A percentile compares a stretch with the other conserved stretches of the same genome.
Evolutionary conservation across 805 yeast genomes (phyloP).

Genomic region (Candida coleopterorum): DNA sequence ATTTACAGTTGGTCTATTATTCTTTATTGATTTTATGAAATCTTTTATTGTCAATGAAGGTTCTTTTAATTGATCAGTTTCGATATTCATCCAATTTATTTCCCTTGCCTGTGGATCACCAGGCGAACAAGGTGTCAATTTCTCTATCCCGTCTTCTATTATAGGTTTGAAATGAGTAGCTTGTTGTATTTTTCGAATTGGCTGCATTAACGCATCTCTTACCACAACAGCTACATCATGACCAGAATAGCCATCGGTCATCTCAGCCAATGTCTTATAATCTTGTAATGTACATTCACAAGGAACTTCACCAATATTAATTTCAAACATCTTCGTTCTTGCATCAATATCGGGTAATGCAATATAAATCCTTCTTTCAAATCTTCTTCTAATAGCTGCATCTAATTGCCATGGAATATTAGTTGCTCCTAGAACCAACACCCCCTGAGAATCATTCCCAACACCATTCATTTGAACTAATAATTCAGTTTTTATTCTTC

Average conservation of each 20-base stretch:
- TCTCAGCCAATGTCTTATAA: slow-evolving; percentile 71
- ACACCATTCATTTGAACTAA: slow-evolving; percentile 99
- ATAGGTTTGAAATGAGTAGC: slow-evolving; percentile 90
- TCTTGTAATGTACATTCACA: slow-evolving; percentile 72
- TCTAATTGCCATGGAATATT: slow-evolving; percentile 99
- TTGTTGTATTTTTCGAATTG: slow-evolving; percentile 88
- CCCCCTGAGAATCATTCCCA: slow-evolving; percentile 91
- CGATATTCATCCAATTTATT: slow-evolving; percentile 91
- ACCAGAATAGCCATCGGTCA: slow-evolving; percentile 98
- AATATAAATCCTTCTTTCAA: slow-evolving; percentile 91
- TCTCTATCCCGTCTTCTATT: slow-evolving; percentile 35
- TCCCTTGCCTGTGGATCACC: slow-evolving; percentile 87
- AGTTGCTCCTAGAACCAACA: slow-evolving; percentile 92
- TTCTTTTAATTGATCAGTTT: slow-evolving; percentile 81
- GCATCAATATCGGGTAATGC: slow-evolving; percentile 94
- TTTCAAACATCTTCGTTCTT: slow-evolving; percentile 87
- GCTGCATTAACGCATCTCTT: slow-evolving; percentile 96
- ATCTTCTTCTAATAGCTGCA: slow-evolving; percentile 94
- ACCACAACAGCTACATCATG: slow-evolving; percentile 96
- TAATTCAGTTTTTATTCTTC: slow-evolving; percentile 93
- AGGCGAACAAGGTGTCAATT: slow-evolving; percentile 91
- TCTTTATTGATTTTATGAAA: slow-evolving; percentile 86
- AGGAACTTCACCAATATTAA: slow-evolving; percentile 88
- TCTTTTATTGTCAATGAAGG: slow-evolving; percentile 89
- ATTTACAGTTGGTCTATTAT: slow-evolving; percentile 93